Percentiles rank a stretch among this genome's conserved stretches.
phyloP scores from a whole-genome alignment of 2,329 filamentous ascomycete species.

The Colletotrichum noveboracense region DNA sequence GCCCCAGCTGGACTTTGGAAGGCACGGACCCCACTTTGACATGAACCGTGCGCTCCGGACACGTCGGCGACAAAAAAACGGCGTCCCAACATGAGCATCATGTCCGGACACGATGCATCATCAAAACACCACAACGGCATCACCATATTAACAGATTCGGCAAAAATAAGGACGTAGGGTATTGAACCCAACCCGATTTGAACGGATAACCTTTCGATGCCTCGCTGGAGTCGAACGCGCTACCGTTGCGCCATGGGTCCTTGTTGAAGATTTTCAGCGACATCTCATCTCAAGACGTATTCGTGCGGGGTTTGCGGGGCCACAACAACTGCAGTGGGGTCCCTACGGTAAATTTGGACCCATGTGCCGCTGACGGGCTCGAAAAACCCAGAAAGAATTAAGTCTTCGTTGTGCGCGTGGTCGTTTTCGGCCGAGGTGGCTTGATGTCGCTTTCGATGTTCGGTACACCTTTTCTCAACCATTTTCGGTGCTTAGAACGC shows the following conservation, averaged over 20 bases:
- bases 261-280: rapidly evolving
- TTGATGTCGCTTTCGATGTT: neutral
- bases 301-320: neutral
- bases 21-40: neutral
- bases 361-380: neutral
- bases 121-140: neutral
- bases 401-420: neutral
- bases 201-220: slow-evolving; percentile 10
- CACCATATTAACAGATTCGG: neutral
- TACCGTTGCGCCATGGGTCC: slow-evolving; percentile 12
- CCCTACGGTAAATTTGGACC: neutral
- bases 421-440: neutral
- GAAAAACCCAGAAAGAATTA: neutral
- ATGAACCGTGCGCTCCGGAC: neutral
- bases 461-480: neutral
- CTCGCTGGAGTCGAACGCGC: slow-evolving; percentile 3
- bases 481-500: neutral
- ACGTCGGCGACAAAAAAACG: neutral
- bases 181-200: slow-evolving; percentile 14
- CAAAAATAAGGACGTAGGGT: rapidly evolving
- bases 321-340: neutral
- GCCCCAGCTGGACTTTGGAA: neutral
- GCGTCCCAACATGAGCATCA: neutral
- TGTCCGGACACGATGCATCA: neutral
- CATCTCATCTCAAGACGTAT: rapidly evolving